Evolutionary conservation across 148 eudicot genomes (phyloP).

Genomic region (Cornus suecica): DNA sequence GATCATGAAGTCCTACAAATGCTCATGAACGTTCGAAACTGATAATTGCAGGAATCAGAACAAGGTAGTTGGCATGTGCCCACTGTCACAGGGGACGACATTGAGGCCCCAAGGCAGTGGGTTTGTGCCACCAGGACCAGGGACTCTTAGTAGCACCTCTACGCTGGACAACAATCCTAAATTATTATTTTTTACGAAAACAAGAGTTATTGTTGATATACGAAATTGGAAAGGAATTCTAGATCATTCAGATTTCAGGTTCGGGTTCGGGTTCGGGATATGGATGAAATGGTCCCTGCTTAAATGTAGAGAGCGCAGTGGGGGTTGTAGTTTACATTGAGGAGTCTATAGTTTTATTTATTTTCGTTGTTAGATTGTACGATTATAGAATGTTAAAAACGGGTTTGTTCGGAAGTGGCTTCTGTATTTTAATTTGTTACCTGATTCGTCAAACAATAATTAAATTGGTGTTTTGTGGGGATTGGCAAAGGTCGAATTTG

Average conservation of each 20-base stretch:
- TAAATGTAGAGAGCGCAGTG: not conserved
- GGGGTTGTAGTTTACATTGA: not conserved
- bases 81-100: constrained; percentile 67
- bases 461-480: no score
- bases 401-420: not conserved
- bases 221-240: no score
- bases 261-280: no score
- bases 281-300: no score
- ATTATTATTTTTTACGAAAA: no score
- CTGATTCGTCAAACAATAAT: no score
- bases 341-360: not conserved
- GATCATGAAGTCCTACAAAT: no score
- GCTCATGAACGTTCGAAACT: not conserved
- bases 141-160: not conserved
- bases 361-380: not conserved
- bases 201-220: no score
- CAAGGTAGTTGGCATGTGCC: constrained; percentile 89
- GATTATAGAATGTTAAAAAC: no score
- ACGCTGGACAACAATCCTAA: not conserved
- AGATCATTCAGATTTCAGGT: no score
- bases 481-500: no score
- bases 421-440: not conserved
- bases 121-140: constrained; percentile 58
- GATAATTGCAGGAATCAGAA: constrained; percentile 62
- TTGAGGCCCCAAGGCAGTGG: constrained; percentile 79